Evolutionary conservation across 2,329 filamentous ascomycete species (phyloP).

Genomic region (Hawksworthiomyces lignivorus): DNA sequence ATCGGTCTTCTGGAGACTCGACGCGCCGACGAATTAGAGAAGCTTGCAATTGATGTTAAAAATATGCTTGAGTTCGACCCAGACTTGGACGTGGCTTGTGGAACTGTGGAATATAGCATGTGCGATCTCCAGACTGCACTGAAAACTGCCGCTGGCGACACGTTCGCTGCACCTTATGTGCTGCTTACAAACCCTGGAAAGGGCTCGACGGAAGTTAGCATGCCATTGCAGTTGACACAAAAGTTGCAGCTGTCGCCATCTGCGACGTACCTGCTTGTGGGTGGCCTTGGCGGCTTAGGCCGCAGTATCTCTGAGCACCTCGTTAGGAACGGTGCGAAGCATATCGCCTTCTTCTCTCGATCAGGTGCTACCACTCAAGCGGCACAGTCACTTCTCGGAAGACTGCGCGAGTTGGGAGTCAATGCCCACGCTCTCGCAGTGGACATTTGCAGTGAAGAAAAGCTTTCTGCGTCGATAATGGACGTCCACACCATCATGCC

Average conservation of each 20-base stretch:
- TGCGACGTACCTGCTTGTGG: slow-evolving; percentile 46
- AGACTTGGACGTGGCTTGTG: background rate
- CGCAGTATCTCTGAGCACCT: slow-evolving; percentile 44
- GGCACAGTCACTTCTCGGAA: slow-evolving; percentile 24
- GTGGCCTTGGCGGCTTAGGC: slow-evolving; percentile 51
- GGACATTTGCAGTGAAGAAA: slow-evolving; percentile 33
- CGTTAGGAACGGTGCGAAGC: slow-evolving; percentile 37
- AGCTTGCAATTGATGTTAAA: slow-evolving; percentile 8
- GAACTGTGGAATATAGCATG: slow-evolving; percentile 5
- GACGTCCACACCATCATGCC: slow-evolving; percentile 17
- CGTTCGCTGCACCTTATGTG: background rate
- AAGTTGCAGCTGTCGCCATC: background rate
- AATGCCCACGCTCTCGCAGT: slow-evolving; percentile 27
- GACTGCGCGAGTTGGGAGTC: slow-evolving; percentile 25
- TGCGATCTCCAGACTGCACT: slow-evolving; percentile 4
- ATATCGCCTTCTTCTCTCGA: slow-evolving; percentile 47
- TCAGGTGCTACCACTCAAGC: slow-evolving; percentile 28
- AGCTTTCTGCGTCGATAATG: slow-evolving; percentile 20
- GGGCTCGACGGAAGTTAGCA: background rate
- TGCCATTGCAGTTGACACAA: background rate
- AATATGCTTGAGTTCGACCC: slow-evolving; percentile 7
- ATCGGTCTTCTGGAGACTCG: slow-evolving; percentile 10
- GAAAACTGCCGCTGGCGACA: background rate
- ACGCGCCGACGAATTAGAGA: slow-evolving; percentile 4
- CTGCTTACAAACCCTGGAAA: slow-evolving; percentile 1